These are phyloP conservation scores for Aspergillus ibericus DNA, from an alignment of 2,329 filamentous ascomycete genomes.

Conservation along the genomic window DNA sequence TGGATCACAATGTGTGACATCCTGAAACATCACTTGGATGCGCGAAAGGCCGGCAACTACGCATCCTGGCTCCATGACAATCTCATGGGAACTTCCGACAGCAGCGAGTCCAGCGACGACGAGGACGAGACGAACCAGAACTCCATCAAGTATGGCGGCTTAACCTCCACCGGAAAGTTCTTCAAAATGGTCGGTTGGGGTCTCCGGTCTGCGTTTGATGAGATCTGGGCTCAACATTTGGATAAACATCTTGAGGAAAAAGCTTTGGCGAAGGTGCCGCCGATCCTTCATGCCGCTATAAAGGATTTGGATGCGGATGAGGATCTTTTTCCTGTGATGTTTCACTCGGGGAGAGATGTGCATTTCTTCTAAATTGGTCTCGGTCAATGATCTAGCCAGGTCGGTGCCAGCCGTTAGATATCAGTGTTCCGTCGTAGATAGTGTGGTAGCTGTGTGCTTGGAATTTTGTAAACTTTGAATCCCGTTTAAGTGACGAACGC, in stretches of 20 bases:
- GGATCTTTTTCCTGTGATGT: conserved; percentile 7
- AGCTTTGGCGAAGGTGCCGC: conserved; percentile 3
- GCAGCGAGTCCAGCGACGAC: background rate
- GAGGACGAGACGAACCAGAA: background rate
- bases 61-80: background rate
- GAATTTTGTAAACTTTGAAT: background rate
- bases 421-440: too few relatives aligned
- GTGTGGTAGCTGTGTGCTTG: too few relatives aligned
- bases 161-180: background rate
- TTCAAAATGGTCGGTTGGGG: background rate
- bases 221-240: background rate
- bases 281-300: conserved; percentile 6
- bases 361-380: conserved; percentile 9
- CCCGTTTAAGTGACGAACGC: background rate
- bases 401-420: too few relatives aligned
- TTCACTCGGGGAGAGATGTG: conserved; percentile 9
- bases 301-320: background rate
- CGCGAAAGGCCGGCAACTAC: background rate
- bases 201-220: background rate
- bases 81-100: background rate
- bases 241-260: background rate
- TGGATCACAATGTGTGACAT: conserved; percentile 13
- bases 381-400: too few relatives aligned
- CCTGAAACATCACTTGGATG: conserved; percentile 4
- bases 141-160: background rate